Evolutionary conservation across 2,329 filamentous ascomycete genomes (phyloP).

Genomic region (Teratosphaeria viscida): DNA sequence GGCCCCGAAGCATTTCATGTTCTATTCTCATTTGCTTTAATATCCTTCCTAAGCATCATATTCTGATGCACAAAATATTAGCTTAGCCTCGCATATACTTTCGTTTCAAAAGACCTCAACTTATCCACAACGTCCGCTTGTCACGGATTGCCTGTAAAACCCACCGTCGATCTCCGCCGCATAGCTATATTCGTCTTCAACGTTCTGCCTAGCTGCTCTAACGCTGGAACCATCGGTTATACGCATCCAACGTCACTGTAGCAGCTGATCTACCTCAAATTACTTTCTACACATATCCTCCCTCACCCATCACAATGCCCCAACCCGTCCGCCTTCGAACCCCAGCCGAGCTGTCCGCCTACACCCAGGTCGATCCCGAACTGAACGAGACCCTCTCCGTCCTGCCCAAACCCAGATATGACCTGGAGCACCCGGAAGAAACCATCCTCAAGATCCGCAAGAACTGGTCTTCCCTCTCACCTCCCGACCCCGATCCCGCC

Average conservation of each 20-base stretch:
- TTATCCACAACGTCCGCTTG: too few species aligned
- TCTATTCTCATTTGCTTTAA: background rate
- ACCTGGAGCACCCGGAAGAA: slow-evolving; percentile 1
- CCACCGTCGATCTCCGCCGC: too few species aligned
- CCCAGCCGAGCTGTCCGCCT: slow-evolving; percentile 2
- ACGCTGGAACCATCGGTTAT: too few species aligned
- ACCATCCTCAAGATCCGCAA: slow-evolving; percentile 4
- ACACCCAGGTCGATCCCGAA: slow-evolving; percentile 4
- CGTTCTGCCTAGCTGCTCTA: too few species aligned
- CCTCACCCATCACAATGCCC: background rate
- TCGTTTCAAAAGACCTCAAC: too few species aligned
- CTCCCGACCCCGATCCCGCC: background rate
- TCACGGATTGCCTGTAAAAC: too few species aligned
- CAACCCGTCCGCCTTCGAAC: background rate
- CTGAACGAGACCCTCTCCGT: slow-evolving; percentile 1
- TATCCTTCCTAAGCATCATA: too few species aligned
- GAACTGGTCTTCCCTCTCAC: slow-evolving; percentile 1
- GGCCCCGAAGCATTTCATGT: background rate
- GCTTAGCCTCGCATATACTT: too few species aligned
- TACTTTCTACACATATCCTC: background rate
- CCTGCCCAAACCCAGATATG: background rate
- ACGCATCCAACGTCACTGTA: background rate
- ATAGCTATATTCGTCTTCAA: too few species aligned
- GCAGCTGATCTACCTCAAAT: background rate
- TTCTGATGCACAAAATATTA: too few species aligned